Base-by-base conservation (phyloP, 2,329 filamentous ascomycete genomes). In the Cladophialophora carrionii region DNA sequence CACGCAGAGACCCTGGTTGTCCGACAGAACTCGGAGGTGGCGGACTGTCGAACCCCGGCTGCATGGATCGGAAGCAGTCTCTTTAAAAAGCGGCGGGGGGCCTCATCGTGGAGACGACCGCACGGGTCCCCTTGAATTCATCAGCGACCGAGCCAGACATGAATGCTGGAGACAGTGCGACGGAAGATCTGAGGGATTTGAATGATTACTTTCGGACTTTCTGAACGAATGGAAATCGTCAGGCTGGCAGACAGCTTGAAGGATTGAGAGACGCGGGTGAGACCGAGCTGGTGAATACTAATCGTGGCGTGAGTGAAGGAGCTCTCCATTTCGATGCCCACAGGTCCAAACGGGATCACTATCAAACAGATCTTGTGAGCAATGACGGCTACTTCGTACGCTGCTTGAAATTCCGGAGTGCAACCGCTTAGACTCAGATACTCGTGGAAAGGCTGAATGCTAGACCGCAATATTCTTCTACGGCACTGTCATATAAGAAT, bases 161-260 rank as follows among this genome's bases (percentile, higher is more conserved):
- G 37, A n/a, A n/a, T 20, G 17, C 31, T 31, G 58, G 32, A 24
- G 43, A 37, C 26, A 57, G 22, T 32, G 37, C 41, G 20, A 56
- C 63, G 48, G 7, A 62, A 29, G 59, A 63, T 14, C 46, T 66
- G 51, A 53, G 17, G 14, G 56, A 56, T 24, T 34, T 61, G 51
- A 61, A 66, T 57, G 41, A 29, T 2, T 61, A 34, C 24, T 61
- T 57, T 32, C 51, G 31, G 12, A 48, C 32, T 1, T 4, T 20
- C 17, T 53, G 26, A 58, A 32, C 20, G 12, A 6, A 17, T 5
- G 4, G 43, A 5, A 46, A 9, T 26, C 2, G 17, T n/a, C 37
- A 5, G 37, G n/a, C 17, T 17, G 37, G 37, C 37, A 14, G 26
- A 29, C 26, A 29, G 26, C 17, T 43, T 2, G 37, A 43, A 43